phyloP scores from a whole-genome alignment of 495 filamentous ascomycete species.

The Staphylotrichum longicolle region DNA sequence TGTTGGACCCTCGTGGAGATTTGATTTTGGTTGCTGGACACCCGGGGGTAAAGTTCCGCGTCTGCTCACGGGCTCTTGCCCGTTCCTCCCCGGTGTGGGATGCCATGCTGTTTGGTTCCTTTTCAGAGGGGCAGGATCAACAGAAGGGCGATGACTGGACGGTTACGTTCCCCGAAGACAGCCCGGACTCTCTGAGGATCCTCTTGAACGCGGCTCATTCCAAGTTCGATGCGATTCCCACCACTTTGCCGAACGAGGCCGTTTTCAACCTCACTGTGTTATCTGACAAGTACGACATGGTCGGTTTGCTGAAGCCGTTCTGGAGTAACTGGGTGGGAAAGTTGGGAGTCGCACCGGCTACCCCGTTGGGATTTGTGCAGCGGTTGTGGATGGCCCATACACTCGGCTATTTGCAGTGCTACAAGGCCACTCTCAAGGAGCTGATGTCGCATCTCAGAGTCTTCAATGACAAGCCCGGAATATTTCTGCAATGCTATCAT shows the following conservation, averaged over 20 bases:
- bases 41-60: no score
- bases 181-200: background rate
- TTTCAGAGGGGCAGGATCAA: no score
- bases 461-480: no score
- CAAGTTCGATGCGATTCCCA: background rate
- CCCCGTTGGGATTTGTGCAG: background rate
- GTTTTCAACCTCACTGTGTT: background rate
- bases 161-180: background rate
- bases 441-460: background rate
- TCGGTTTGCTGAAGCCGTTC: background rate
- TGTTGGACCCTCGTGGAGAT: no score
- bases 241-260: background rate
- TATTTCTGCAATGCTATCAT: no score
- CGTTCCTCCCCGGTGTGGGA: no score
- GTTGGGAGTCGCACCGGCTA: background rate
- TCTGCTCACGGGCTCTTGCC: no score
- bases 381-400: background rate
- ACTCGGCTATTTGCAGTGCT: background rate
- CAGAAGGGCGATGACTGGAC: no score
- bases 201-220: background rate
- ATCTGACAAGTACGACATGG: background rate
- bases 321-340: background rate
- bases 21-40: no score
- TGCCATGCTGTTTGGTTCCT: no score
- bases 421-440: background rate